phyloP scores from a whole-genome alignment of 768 basidiomycete species.

The Pholiota conissans region DNA sequence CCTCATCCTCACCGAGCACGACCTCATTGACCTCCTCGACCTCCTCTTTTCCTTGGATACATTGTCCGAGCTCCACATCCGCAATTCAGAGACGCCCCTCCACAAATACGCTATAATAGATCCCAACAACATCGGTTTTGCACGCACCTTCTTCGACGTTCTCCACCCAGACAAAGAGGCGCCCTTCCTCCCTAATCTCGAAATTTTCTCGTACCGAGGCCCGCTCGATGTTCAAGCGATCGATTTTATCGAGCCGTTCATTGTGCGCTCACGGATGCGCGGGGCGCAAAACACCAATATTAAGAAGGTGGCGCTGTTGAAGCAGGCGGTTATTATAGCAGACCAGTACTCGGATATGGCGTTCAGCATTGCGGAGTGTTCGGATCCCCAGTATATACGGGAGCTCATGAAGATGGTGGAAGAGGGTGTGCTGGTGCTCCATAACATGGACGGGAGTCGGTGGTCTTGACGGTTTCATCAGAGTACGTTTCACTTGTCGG shows the following conservation, averaged over 20 bases:
- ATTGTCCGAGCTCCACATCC: constrained; percentile 10
- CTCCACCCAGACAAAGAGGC: constrained; percentile 14
- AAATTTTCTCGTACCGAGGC: constrained; percentile 13
- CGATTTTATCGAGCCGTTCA: constrained; percentile 18
- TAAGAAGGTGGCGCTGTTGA: constrained; percentile 6
- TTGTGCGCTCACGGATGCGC: constrained; percentile 16
- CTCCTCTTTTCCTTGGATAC: constrained; percentile 2
- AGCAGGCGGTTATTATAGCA: constrained; percentile 8
- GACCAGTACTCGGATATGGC: constrained; percentile 10
- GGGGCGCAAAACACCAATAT: not conserved
- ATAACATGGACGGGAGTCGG: constrained; percentile 8
- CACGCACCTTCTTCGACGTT: constrained; percentile 14
- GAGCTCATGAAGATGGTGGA: constrained; percentile 16
- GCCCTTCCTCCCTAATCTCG: constrained; percentile 13
- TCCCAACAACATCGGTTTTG: not conserved
- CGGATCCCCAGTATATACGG: constrained; percentile 16
- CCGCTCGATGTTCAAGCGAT: constrained; percentile 12
- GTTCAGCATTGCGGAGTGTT: constrained; percentile 16
- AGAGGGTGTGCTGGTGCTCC: constrained; percentile 10
- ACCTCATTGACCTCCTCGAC: constrained; percentile 16
- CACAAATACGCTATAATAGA: not conserved
- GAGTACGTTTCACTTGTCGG: too few relatives aligned
- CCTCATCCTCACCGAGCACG: constrained; percentile 5
- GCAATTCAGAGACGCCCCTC: not conserved
- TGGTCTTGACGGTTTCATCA: constrained; percentile 13